These are phyloP conservation scores for Cutaneotrichosporon curvatum DNA, from an alignment of 1,284 basidiomycete species.

Conservation along the genomic window DNA sequence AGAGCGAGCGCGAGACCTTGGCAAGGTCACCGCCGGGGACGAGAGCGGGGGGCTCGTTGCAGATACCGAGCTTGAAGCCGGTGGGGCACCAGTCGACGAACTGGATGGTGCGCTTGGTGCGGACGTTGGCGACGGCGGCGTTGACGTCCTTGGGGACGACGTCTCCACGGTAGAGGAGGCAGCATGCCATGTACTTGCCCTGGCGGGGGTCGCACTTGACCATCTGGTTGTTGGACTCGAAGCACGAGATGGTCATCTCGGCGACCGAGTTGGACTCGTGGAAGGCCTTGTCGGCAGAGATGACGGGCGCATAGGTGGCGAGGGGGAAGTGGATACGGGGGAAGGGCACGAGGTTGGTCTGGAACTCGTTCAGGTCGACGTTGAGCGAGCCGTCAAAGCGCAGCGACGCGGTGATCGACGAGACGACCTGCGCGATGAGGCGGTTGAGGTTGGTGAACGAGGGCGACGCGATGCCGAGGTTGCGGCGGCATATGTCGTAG, in stretches of 20 bases:
- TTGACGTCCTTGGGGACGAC: slow-evolving; percentile 97
- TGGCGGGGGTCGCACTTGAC: slow-evolving; percentile 93
- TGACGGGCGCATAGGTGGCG: slow-evolving; percentile 89
- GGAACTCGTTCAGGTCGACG: slow-evolving; percentile 97
- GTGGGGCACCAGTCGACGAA: slow-evolving; percentile 96
- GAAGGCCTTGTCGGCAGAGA: slow-evolving; percentile 66
- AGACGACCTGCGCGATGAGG: slow-evolving; percentile 95
- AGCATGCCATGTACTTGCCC: slow-evolving; percentile 96
- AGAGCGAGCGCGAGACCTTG: slow-evolving; percentile 85
- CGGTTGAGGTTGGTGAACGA: slow-evolving; percentile 94
- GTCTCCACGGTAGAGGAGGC: slow-evolving; percentile 86
- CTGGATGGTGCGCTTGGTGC: slow-evolving; percentile 95
- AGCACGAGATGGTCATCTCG: slow-evolving; percentile 98
- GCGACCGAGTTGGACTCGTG: slow-evolving; percentile 97
- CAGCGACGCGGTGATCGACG: slow-evolving; percentile 92
- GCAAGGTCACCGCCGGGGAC: slow-evolving; percentile 94
- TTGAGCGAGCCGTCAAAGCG: slow-evolving; percentile 97
- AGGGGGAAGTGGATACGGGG: slow-evolving; percentile 98
- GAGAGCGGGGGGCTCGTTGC: slow-evolving; percentile 85
- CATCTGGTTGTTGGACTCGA: slow-evolving; percentile 98
- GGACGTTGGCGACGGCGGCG: slow-evolving; percentile 86
- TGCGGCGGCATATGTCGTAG: slow-evolving; percentile 98
- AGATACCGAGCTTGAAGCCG: slow-evolving; percentile 96
- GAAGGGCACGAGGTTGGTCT: slow-evolving; percentile 96
- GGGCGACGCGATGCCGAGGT: slow-evolving; percentile 76